These are phyloP conservation scores for Kockiozyma suomiensis DNA, from an alignment of 805 yeast genomes.

Conservation along the genomic window DNA sequence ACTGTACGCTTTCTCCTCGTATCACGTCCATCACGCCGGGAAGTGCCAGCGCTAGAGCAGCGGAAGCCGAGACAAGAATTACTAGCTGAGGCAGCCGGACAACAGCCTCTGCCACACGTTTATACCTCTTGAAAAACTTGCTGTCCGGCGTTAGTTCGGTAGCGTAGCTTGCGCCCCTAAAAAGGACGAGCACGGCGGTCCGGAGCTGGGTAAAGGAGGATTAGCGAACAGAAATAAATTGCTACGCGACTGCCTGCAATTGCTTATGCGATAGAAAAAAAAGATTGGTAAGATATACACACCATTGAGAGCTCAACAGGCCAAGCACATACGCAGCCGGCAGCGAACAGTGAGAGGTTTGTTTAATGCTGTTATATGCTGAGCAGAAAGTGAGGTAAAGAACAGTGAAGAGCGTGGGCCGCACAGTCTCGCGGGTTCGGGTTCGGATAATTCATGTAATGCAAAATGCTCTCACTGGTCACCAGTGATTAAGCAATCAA, in stretches of 20 bases:
- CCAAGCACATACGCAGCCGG: slow-evolving; percentile 9
- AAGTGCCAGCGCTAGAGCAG: slow-evolving; percentile 53
- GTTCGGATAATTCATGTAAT: too few species aligned
- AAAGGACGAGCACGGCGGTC: slow-evolving; percentile 30
- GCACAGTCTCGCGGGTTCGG: background rate
- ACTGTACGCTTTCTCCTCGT: background rate
- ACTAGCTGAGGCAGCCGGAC: slow-evolving; percentile 47
- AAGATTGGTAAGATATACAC: background rate
- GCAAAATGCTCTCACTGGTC: too few species aligned
- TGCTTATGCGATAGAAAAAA: background rate
- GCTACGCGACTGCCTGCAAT: background rate
- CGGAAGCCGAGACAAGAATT: slow-evolving; percentile 54
- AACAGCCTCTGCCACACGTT: slow-evolving; percentile 38
- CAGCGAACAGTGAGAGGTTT: background rate
- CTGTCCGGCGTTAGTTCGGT: slow-evolving; percentile 22
- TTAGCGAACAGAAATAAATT: background rate
- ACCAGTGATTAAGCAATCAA: too few species aligned
- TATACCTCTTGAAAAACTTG: slow-evolving; percentile 15
- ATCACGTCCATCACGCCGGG: slow-evolving; percentile 40
- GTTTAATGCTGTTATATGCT: background rate
- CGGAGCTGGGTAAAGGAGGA: slow-evolving; percentile 21
- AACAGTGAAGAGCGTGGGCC: background rate
- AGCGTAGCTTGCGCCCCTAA: slow-evolving; percentile 31
- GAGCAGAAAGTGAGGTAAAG: background rate
- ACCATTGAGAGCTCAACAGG: slow-evolving; percentile 6